Conservation (phyloP, 805 yeast genomes). For the Candida coquimbonensis region DNA sequence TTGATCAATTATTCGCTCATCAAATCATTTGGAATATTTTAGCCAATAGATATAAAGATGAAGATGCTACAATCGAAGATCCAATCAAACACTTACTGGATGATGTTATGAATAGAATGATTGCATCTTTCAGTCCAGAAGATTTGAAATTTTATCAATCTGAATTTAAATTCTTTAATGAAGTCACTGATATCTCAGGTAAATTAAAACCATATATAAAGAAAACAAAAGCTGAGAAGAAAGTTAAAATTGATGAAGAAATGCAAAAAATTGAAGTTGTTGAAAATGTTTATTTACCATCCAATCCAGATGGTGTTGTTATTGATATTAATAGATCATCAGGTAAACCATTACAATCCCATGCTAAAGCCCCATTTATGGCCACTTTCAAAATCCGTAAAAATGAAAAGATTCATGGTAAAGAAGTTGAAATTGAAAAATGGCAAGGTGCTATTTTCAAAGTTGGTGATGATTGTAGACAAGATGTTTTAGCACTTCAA, state of each 20-base stretch:
- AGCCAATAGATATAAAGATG: constrained; percentile 89
- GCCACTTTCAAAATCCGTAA: constrained; percentile 85
- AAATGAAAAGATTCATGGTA: constrained; percentile 39
- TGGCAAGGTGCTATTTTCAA: constrained; percentile 97
- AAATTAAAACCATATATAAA: constrained; percentile 91
- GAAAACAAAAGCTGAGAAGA: constrained; percentile 93
- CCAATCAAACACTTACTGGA: constrained; percentile 78
- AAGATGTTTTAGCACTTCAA: constrained; percentile 91
- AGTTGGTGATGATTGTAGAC: constrained; percentile 98
- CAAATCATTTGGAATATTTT: constrained; percentile 97
- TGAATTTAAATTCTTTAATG: constrained; percentile 85
- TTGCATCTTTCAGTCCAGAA: constrained; percentile 46
- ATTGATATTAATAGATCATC: constrained; percentile 86
- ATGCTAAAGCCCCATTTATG: constrained; percentile 98
- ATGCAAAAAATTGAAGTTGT: constrained; percentile 71
- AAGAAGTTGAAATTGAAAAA: constrained; percentile 42
- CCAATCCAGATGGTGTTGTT: constrained; percentile 94
- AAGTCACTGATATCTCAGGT: constrained; percentile 90
- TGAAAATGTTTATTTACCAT: constrained; percentile 86
- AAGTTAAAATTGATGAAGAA: constrained; percentile 92
- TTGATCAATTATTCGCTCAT: constrained; percentile 88
- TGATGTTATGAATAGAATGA: constrained; percentile 59
- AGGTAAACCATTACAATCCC: constrained; percentile 93
- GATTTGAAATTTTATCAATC: constrained; percentile 67
- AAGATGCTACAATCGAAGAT: constrained; percentile 76